Evolutionary conservation across 768 basidiomycete genomes (phyloP), one percentile per base, ranked within the genome.

Genomic region (Naganishia vishniacii): DNA sequence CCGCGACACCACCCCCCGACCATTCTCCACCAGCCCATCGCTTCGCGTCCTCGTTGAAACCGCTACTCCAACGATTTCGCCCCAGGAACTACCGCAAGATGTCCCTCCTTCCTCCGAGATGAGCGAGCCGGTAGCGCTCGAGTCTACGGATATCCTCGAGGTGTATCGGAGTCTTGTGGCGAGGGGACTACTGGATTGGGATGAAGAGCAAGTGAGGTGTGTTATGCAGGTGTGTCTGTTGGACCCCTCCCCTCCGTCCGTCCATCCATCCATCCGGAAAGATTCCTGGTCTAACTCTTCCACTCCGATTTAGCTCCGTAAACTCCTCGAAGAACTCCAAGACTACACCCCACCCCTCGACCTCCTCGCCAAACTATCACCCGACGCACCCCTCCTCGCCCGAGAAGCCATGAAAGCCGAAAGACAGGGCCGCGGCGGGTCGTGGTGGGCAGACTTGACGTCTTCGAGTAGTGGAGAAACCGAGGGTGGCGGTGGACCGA

Each of bases 201-300:
- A 85, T 65, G 80, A 81, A 46, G 82, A 83, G 53, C 84, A 85
- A 68, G 77, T 84, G 37, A 71, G 83, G 23, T 80, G 79, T 12
- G 75, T 84, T 18, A 82, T 83, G 76, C 79, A 82, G 79, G 84
- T 83, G 60, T 18, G 75, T 56, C 41, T n/a, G n/a, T 18, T 48
- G n/a, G n/a, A n/a, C n/a, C n/a, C n/a, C n/a, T n/a, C n/a, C n/a
- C n/a, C n/a, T n/a, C n/a, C n/a, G n/a, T n/a, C n/a, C n/a, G n/a
- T n/a, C n/a, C n/a, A n/a, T n/a, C n/a, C n/a, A n/a, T n/a, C n/a
- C n/a, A n/a, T n/a, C n/a, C n/a, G n/a, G n/a, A n/a, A n/a, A n/a
- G n/a, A n/a, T n/a, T n/a, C n/a, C n/a, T n/a, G n/a, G n/a, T n/a
- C n/a, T n/a, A n/a, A n/a, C n/a, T n/a, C n/a, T n/a, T n/a, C n/a